Evolutionary conservation across 768 basidiomycete genomes (phyloP).

Genomic region (Naganishia antarctica): DNA sequence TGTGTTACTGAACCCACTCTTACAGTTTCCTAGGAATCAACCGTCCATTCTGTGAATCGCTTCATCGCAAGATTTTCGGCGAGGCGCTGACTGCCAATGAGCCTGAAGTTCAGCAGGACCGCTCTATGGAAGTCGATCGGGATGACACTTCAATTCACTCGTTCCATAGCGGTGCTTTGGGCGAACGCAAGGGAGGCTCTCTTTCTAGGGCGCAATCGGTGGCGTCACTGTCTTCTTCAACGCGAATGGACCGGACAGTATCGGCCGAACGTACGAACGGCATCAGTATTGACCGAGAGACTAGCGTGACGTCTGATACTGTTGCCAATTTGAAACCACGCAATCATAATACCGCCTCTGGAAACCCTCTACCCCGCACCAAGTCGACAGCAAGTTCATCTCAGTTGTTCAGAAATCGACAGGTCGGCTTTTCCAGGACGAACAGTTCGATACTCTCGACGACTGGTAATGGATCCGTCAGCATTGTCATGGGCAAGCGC

Average conservation of each 20-base stretch:
- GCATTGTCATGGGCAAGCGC: conserved; percentile 26
- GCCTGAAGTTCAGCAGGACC: neutral
- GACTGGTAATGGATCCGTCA: conserved; percentile 6
- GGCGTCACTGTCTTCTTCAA: neutral
- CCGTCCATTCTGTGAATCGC: conserved; percentile 8
- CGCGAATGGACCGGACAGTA: neutral
- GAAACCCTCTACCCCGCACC: neutral
- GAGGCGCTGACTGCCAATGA: neutral
- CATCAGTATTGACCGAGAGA: neutral
- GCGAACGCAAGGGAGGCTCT: neutral
- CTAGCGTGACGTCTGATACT: neutral
- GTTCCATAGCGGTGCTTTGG: neutral
- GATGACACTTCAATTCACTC: neutral
- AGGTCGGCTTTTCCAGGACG: conserved; percentile 43
- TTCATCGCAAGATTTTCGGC: conserved; percentile 13
- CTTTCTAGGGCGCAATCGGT: conserved; percentile 6
- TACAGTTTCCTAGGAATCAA: conserved; percentile 2
- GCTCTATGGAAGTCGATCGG: neutral
- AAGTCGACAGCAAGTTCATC: conserved; percentile 1
- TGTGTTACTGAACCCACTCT: no score
- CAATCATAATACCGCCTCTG: neutral
- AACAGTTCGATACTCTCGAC: conserved; percentile 28
- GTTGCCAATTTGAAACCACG: neutral
- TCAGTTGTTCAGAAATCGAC: conserved; percentile 41
- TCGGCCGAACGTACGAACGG: neutral